Percentiles rank a stretch among this genome's conserved stretches.
Conservation (phyloP, 1,139 yeast genomes). For the Taiozyma sp. region DNA sequence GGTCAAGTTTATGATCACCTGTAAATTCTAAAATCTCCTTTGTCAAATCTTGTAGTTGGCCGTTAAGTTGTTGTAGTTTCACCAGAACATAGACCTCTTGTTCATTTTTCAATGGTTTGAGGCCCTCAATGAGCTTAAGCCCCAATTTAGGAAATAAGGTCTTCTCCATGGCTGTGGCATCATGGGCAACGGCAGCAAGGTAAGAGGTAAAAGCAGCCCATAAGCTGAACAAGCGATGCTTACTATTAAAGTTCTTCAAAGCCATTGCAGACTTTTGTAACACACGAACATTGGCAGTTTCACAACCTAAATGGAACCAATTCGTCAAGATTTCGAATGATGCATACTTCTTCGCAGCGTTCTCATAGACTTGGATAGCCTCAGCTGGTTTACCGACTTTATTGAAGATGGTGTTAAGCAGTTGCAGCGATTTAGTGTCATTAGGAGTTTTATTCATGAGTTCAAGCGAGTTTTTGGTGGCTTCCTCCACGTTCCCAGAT, state of each 20-base stretch:
- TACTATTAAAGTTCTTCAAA: constrained; percentile 29
- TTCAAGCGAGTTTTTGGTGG: constrained; percentile 38
- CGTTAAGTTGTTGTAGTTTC: constrained; percentile 36
- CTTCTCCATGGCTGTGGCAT: constrained; percentile 34
- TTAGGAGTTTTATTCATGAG: constrained; percentile 45
- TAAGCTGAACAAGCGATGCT: constrained; percentile 28
- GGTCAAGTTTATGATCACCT: constrained; percentile 37
- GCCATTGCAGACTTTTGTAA: constrained; percentile 45
- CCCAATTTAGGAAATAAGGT: constrained; percentile 55
- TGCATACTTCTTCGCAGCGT: constrained; percentile 52
- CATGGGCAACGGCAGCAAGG: constrained; percentile 26
- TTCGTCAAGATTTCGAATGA: constrained; percentile 34
- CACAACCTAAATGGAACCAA: constrained; percentile 44
- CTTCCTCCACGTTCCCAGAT: constrained; percentile 41
- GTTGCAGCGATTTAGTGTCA: constrained; percentile 48
- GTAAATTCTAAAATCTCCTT: constrained; percentile 27
- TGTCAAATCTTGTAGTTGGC: constrained; percentile 30
- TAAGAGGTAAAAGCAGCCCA: constrained; percentile 47
- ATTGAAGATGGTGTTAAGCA: constrained; percentile 36
- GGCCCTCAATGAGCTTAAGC: constrained; percentile 42
- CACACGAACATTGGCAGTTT: constrained; percentile 33
- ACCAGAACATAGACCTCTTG: constrained; percentile 60
- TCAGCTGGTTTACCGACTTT: constrained; percentile 33
- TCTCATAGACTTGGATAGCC: constrained; percentile 46
- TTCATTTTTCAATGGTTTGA: constrained; percentile 41